Conservation (phyloP, 2,329 filamentous ascomycete genomes). For the Aurifilum marmelostoma region DNA sequence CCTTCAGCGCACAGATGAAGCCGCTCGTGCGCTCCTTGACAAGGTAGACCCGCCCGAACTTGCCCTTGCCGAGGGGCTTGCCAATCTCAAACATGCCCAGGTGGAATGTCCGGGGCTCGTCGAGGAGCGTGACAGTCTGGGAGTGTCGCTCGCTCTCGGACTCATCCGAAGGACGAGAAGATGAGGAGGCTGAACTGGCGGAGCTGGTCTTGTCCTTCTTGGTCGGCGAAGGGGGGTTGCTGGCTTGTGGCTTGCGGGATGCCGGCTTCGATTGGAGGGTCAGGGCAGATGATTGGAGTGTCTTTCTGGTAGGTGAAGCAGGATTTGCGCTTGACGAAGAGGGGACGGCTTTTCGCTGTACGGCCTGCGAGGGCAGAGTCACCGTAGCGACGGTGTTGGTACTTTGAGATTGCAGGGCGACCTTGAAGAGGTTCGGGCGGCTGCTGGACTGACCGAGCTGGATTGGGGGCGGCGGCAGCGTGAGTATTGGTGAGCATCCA, state of each 20-base stretch:
- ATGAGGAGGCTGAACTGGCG: conserved; percentile 34
- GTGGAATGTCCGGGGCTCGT: conserved; percentile 70
- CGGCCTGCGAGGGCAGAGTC: conserved; percentile 68
- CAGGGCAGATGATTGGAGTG: conserved; percentile 53
- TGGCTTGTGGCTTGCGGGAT: conserved; percentile 51
- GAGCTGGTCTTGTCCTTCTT: conserved; percentile 52
- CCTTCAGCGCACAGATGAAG: conserved; percentile 86
- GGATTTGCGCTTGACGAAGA: conserved; percentile 34
- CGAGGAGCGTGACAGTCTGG: conserved; percentile 52
- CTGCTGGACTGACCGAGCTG: conserved; percentile 58
- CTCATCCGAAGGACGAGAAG: conserved; percentile 51
- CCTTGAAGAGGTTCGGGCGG: conserved; percentile 83
- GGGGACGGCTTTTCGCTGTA: conserved; percentile 51
- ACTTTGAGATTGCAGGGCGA: conserved; percentile 79
- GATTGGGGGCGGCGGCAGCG: conserved; percentile 40
- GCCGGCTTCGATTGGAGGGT: conserved; percentile 69
- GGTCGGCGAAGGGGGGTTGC: conserved; percentile 54
- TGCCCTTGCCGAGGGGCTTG: conserved; percentile 82
- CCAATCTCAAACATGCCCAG: conserved; percentile 95
- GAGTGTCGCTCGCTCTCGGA: conserved; percentile 54
- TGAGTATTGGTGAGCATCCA: neutral
- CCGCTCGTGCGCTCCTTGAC: conserved; percentile 77
- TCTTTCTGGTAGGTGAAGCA: conserved; percentile 29
- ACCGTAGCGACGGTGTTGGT: conserved; percentile 67
- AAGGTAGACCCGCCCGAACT: conserved; percentile 85